Evolutionary conservation across 768 basidiomycete species (phyloP).

Genomic region (Suillus occidentalis): DNA sequence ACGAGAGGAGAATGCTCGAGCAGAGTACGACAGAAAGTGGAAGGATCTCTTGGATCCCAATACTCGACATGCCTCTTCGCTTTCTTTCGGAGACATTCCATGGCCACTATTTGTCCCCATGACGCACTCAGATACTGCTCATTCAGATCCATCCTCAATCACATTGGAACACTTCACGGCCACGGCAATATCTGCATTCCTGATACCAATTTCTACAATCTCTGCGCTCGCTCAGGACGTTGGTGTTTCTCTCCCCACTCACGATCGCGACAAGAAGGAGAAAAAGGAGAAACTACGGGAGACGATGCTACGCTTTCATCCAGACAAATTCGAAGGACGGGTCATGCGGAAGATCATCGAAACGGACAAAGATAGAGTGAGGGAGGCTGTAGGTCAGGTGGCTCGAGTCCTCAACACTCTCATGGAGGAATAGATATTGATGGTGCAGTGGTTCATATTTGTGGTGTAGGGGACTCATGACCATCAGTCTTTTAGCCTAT

Average conservation of each 20-base stretch:
- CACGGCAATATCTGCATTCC: slow-evolving; percentile 57
- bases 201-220: slow-evolving; percentile 38
- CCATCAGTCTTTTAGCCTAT: neutral
- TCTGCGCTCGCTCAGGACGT: neutral
- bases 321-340: slow-evolving; percentile 80
- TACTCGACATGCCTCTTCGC: slow-evolving; percentile 22
- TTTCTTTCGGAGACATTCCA: slow-evolving; percentile 64
- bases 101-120: slow-evolving; percentile 57
- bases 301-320: slow-evolving; percentile 72
- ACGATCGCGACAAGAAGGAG: slow-evolving; percentile 41
- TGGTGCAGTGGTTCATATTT: neutral
- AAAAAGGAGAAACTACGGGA: slow-evolving; percentile 65
- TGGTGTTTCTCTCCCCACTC: slow-evolving; percentile 12
- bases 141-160: slow-evolving; percentile 15
- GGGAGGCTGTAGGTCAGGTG: slow-evolving; percentile 63
- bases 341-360: slow-evolving; percentile 53
- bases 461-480: neutral
- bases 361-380: slow-evolving; percentile 49
- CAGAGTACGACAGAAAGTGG: slow-evolving; percentile 61
- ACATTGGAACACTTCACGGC: slow-evolving; percentile 51
- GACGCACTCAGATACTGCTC: slow-evolving; percentile 25
- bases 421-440: slow-evolving; percentile 35
- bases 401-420: slow-evolving; percentile 58
- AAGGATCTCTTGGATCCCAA: slow-evolving; percentile 42
- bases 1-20: slow-evolving; percentile 45